phyloP scores from a whole-genome alignment of 331 rosid genomes.

The Malus hybrid region DNA sequence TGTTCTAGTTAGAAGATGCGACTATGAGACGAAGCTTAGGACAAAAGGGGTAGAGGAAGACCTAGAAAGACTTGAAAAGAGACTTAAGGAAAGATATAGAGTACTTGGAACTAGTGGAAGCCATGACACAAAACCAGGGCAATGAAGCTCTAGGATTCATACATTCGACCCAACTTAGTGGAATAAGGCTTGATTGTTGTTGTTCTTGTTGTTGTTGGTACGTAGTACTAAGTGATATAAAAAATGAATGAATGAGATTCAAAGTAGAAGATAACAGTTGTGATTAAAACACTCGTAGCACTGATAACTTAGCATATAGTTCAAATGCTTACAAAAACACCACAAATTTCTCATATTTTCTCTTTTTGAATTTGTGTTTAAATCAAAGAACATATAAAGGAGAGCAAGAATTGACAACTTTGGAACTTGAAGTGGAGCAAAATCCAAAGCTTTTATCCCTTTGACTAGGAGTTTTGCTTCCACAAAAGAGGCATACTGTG shows the following conservation, averaged over 20 bases:
- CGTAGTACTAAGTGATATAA: not conserved
- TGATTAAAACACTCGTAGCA: not conserved
- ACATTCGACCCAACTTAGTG: too few relatives aligned
- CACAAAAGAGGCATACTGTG: slow-evolving; percentile 21
- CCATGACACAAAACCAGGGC: too few relatives aligned
- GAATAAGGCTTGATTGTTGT: too few relatives aligned
- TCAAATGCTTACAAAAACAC: not conserved
- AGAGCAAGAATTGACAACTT: not conserved
- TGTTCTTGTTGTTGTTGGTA: too few relatives aligned
- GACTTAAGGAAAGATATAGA: too few relatives aligned
- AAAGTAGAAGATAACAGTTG: not conserved
- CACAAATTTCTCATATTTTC: not conserved
- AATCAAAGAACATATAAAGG: not conserved
- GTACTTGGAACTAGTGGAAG: too few relatives aligned
- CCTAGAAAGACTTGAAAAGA: too few relatives aligned
- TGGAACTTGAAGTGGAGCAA: not conserved
- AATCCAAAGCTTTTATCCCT: slow-evolving; percentile 13
- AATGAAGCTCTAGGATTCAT: too few relatives aligned
- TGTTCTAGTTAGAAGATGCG: too few relatives aligned
- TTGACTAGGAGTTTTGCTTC: slow-evolving; percentile 20
- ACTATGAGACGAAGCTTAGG: too few relatives aligned
- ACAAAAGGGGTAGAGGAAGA: too few relatives aligned
- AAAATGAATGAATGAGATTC: not conserved
- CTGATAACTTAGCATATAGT: not conserved
- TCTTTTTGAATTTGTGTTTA: not conserved